These are phyloP conservation scores for Phytophthora boehmeriae DNA, from an alignment of 352 stramenopile genomes.

Conservation along the genomic window DNA sequence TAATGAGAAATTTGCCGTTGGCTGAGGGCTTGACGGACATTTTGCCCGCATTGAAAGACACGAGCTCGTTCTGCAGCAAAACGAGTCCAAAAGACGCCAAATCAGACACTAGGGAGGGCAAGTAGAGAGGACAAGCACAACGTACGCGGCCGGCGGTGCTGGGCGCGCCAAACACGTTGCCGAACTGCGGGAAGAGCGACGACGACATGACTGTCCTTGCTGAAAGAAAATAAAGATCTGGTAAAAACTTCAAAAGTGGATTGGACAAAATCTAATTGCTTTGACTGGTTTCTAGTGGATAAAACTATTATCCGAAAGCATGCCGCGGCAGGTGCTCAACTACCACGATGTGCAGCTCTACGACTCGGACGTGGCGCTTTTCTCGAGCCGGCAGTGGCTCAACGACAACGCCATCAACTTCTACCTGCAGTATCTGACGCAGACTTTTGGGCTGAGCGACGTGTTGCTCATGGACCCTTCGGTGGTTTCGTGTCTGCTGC, in stretches of 20 bases:
- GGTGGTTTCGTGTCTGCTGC: conserved; percentile 80
- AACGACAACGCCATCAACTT: conserved; percentile 89
- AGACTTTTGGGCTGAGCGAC: conserved; percentile 33
- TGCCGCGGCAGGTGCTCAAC: conserved; percentile 64
- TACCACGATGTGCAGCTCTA: conserved; percentile 88
- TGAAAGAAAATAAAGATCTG: background rate
- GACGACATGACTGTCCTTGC: conserved; percentile 46
- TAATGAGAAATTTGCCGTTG: conserved; percentile 90
- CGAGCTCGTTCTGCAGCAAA: conserved; percentile 68
- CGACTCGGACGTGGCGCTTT: conserved; percentile 78
- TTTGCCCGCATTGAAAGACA: conserved; percentile 93
- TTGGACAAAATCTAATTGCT: background rate
- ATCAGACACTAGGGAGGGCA: background rate
- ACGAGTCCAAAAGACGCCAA: background rate
- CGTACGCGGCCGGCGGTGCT: conserved; percentile 58
- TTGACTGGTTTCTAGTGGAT: too few species aligned
- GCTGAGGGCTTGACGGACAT: conserved; percentile 76
- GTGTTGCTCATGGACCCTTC: conserved; percentile 78
- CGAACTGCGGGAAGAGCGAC: conserved; percentile 84
- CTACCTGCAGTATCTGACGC: conserved; percentile 75
- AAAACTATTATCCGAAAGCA: conserved; percentile 3
- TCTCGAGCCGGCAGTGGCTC: conserved; percentile 64
- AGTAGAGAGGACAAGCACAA: background rate
- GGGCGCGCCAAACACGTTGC: conserved; percentile 78
- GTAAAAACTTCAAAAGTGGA: background rate